Conservation (phyloP, 768 basidiomycete species). For the Pluteus cervinus region DNA sequence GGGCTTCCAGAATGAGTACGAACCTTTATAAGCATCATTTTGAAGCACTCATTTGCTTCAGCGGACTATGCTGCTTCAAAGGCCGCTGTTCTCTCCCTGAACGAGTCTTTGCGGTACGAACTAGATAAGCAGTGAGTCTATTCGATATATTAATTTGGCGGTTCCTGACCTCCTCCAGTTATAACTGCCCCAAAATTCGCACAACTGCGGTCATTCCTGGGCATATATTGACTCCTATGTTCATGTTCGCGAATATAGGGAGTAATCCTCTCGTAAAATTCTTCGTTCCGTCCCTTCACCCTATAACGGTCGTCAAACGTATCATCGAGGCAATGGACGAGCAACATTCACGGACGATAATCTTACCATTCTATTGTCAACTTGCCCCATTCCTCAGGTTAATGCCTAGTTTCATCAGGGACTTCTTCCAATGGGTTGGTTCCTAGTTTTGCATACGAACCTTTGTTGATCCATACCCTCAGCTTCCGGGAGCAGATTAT, state of each 20-base stretch:
- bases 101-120: slow-evolving; percentile 85
- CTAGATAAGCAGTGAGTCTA: slow-evolving; percentile 62
- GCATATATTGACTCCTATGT: slow-evolving; percentile 74
- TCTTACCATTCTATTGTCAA: slow-evolving; percentile 69
- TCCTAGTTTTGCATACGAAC: slow-evolving; percentile 2
- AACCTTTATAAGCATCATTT: slow-evolving; percentile 9
- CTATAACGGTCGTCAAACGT: slow-evolving; percentile 71
- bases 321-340: slow-evolving; percentile 81
- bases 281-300: slow-evolving; percentile 67
- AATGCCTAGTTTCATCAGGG: slow-evolving; percentile 68
- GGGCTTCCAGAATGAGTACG: slow-evolving; percentile 73
- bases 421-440: slow-evolving; percentile 71
- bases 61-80: slow-evolving; percentile 93
- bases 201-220: slow-evolving; percentile 85
- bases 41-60: slow-evolving; percentile 17
- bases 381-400: slow-evolving; percentile 48
- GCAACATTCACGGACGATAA: slow-evolving; percentile 65
- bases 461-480: slow-evolving; percentile 3
- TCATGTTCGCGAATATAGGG: slow-evolving; percentile 67
- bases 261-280: slow-evolving; percentile 55
- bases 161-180: slow-evolving; percentile 30
- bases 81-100: slow-evolving; percentile 75
- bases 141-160: neutral
- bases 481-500: slow-evolving; percentile 68
- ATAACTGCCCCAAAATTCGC: slow-evolving; percentile 70